These are phyloP conservation scores for Pyrrhoderma noxium DNA, from an alignment of 1,284 basidiomycete species.

Conservation along the genomic window DNA sequence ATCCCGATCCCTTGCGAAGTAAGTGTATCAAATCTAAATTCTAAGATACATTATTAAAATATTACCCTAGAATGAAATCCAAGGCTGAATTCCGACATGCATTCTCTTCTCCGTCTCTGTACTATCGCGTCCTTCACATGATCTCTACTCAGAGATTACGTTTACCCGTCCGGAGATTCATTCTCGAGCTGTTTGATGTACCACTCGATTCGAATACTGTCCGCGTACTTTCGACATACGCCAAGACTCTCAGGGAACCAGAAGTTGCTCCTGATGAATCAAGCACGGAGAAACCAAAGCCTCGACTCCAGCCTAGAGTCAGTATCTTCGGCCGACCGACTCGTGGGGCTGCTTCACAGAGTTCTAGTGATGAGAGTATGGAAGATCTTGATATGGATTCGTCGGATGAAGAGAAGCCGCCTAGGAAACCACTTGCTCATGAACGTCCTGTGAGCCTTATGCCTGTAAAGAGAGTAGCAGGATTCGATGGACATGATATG, in stretches of 20 bases:
- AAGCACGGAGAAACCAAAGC: conserved; percentile 28
- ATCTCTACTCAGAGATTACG: conserved; percentile 87
- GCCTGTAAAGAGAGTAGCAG: conserved; percentile 52
- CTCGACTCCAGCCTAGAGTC: conserved; percentile 32
- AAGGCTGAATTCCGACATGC: conserved; percentile 68
- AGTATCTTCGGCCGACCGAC: conserved; percentile 52
- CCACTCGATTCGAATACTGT: conserved; percentile 59
- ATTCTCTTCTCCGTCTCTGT: conserved; percentile 73
- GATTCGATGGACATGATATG: conserved; percentile 35
- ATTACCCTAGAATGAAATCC: conserved; percentile 60
- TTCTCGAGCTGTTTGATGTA: conserved; percentile 88
- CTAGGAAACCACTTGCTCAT: conserved; percentile 20
- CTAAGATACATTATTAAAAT: not conserved
- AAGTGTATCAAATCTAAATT: conserved; percentile 21
- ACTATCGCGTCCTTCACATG: conserved; percentile 78
- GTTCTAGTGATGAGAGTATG: conserved; percentile 30
- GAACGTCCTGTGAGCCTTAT: conserved; percentile 41
- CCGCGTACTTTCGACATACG: conserved; percentile 42
- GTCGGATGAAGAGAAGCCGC: conserved; percentile 46
- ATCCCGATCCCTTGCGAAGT: conserved; percentile 81
- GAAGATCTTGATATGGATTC: conserved; percentile 13
- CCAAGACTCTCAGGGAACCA: conserved; percentile 35
- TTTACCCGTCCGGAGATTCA: conserved; percentile 83
- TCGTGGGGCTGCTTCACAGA: conserved; percentile 43
- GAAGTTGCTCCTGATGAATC: not conserved